Evolutionary conservation across 2,329 filamentous ascomycete species (phyloP), one percentile per base, ranked within the genome.

Genomic region (Calonectria naviculata): DNA sequence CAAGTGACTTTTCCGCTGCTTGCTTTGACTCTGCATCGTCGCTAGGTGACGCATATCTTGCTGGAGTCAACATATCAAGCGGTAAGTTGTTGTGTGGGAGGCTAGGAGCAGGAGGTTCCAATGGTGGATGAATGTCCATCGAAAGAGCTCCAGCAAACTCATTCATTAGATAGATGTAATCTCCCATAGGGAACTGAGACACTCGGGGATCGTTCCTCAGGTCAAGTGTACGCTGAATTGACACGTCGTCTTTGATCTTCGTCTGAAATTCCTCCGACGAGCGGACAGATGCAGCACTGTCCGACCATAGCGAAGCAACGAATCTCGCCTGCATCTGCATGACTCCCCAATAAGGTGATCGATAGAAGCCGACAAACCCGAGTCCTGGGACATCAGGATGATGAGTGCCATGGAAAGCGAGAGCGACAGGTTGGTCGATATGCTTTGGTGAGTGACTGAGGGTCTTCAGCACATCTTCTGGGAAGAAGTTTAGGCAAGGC

Each of bases 291-390:
- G 67, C 63, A 8, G 64, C 76, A 2, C 77, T 65, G 1, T 80
- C 75, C 1, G 81, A 82, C 93, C 93, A 95, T 13, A 90, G 80
- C 15, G 87, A 81, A 0, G 91, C 87, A 7, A 95, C 84, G 72
- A 93, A 88, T 1, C 93, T 89, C 3, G 94, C 92, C 82, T 97
- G 94, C 92, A 95, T 94, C 81, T 97, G 94, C 88, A 96, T 95
- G 0, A 95, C 91, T 1, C 93, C 93, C 94, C 94, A 97, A 80
- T 94, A 97, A 0, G 94, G 94, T 0, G 93, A 93, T 71, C 94
- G 89, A 79, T 97, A 97, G 82, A 95, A 95, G 0, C 94, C 94
- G 1, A 97, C 92, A 76, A 97, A 95, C 0, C 93, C 94, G 0
- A 97, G 83, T 7, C 89, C 89, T 0, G 92, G 88, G 0, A 95